These are phyloP conservation scores for Monosporascus sp. DNA, from an alignment of 2,329 filamentous ascomycete species.

Conservation along the genomic window DNA sequence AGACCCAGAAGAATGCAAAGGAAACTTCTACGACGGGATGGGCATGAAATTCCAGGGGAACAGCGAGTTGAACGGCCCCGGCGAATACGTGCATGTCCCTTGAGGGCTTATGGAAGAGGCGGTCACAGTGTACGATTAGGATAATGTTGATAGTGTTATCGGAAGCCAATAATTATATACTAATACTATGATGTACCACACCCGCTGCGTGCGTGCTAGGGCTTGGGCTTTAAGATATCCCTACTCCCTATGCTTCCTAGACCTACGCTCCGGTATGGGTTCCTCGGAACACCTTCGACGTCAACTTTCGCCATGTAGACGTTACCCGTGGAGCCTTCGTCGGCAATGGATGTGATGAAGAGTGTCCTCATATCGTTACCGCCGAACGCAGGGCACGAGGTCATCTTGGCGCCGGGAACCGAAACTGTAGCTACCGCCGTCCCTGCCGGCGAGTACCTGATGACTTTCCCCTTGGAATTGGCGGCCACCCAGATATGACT, in stretches of 20 bases:
- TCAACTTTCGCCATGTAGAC: slow-evolving; percentile 8
- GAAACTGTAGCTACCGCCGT: slow-evolving; percentile 1
- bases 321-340: slow-evolving; percentile 8
- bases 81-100: neutral
- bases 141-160: too few species aligned
- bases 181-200: neutral
- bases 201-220: too few species aligned
- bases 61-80: neutral
- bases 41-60: neutral
- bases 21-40: slow-evolving; percentile 1
- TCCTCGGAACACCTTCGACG: slow-evolving; percentile 1
- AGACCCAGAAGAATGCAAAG: neutral
- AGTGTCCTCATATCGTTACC: slow-evolving; percentile 7
- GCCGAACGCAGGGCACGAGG: slow-evolving; percentile 11
- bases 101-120: neutral
- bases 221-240: neutral
- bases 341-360: slow-evolving; percentile 11
- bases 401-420: slow-evolving; percentile 10
- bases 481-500: slow-evolving; percentile 6
- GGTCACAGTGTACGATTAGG: too few species aligned
- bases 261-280: neutral
- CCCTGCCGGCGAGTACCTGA: slow-evolving; percentile 8
- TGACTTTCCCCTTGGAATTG: slow-evolving; percentile 11
- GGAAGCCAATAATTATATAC: too few species aligned
- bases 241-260: neutral